Base-by-base conservation (phyloP, 768 basidiomycete species). In the Macrolepiota albuminosa region DNA sequence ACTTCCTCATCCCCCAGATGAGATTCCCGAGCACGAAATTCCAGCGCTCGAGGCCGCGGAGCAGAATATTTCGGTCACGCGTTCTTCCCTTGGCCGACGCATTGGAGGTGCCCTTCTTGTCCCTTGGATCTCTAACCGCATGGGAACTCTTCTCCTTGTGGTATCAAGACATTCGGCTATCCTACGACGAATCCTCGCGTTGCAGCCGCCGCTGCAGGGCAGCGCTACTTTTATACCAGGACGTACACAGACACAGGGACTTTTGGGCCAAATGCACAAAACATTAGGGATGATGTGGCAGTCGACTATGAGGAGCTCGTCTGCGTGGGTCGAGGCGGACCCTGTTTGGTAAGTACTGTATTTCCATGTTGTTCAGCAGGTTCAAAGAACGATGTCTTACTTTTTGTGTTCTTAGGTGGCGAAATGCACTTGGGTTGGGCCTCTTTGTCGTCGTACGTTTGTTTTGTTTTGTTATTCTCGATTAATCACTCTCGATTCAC, bases 91-190 rank as follows among this genome's bases (percentile, higher is more conserved):
- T 4, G 89, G 89, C 1, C 81, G 88, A 13, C 74, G 83, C 65
- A 71, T 92, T 50, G 87, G 85, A 24, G 88, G 89, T 4, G 88
- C 89, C 0, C 72, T 92, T 18, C 72, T 87, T 59, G 76, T 88
- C 54, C 90, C 90, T 0, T 79, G 80, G 8, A 83, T 92, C 63
- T 81, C 90, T 24, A 83, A 74, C 50, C 64, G 76, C 49, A 88
- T 89, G 87, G 90, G 90, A 0, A 66, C 73, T 10, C 62, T 88
- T 14, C 76, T 92, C 3, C 72, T 83, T 42, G 76, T 76, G 26
- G 67, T 89, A 4, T 84, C 89, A 26, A 76, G 70, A 56, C 74
- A 73, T 58, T 80, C 81, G 3, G 37, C 57, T 4, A 60, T 78
- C 7, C 68, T 83, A 43, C 71, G 71, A n/a, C 71, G 63, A 51